A percentile compares a stretch with the other conserved stretches of the same genome.
Evolutionary conservation across 257 asterid genomes (phyloP).

Genomic region (Leptodermis oblonga): DNA sequence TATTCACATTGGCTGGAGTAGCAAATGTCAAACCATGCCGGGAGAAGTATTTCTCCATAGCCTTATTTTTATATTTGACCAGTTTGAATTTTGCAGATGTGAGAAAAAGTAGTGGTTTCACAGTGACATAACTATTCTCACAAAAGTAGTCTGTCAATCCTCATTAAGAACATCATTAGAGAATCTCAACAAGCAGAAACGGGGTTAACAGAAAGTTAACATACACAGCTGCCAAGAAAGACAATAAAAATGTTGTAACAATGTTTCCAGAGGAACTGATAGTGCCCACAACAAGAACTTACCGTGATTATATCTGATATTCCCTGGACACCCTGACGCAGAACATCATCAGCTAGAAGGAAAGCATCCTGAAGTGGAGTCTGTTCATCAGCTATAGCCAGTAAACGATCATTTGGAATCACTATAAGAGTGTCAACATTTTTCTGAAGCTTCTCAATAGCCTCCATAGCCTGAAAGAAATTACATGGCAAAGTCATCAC

Average conservation of each 20-base stretch:
- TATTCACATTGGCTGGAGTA: neutral
- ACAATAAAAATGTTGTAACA: neutral
- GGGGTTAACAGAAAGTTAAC: neutral
- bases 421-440: conserved; percentile 94
- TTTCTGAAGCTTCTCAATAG: conserved; percentile 93
- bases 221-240: neutral
- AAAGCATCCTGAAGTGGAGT: conserved; percentile 98
- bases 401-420: conserved; percentile 92
- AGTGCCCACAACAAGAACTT: conserved; percentile 14
- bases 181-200: neutral
- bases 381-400: conserved; percentile 91
- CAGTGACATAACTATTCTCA: neutral
- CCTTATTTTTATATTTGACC: neutral
- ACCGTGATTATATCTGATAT: conserved; percentile 96
- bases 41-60: neutral
- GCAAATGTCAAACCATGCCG: neutral
- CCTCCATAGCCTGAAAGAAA: conserved; percentile 79
- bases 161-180: neutral
- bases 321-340: conserved; percentile 98
- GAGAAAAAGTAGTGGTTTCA: neutral
- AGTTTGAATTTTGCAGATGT: neutral
- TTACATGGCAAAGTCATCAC: conserved; percentile 14
- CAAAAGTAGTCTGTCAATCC: neutral
- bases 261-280: conserved; percentile 5
- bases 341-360: conserved; percentile 96